Base-by-base conservation (phyloP, 2,329 filamentous ascomycete genomes). In the Hymenoscyphus scutula region DNA sequence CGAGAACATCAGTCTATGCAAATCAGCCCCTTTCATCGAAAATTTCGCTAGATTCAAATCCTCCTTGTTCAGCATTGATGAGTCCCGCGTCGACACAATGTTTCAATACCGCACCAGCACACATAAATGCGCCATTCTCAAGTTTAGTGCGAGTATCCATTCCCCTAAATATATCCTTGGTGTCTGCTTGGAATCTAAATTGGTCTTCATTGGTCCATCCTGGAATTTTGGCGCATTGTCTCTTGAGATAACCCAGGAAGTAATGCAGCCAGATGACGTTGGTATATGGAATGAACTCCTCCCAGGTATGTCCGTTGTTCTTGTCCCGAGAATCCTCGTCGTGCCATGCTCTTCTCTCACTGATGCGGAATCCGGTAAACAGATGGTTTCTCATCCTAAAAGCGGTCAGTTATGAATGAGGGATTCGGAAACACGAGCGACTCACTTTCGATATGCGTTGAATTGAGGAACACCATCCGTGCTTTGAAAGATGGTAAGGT, bases 261-360 rank as follows among this genome's bases (percentile, higher is more conserved):
- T 87, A 88, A 2, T 84, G 82, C 51, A 89, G 77, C 86, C 86
- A 89, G 19, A 89, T 75, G 1, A 88, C 84, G 65, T 89, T 89
- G 4, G 83, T 87, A 72, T 88, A 88, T 0, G 86, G 84, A 30
- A 79, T 79, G 66, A 83, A 81, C 0, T 75, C 77, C 5, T 77
- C 73, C 86, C 86, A 89, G 1, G 78, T 76, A 3, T 62, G 65
- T 15, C 58, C 53, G 41, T 63, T 62, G 23, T 48, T n/a, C 2
- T 30, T 27, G 5, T 15, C 62, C 5, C 37, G 45, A n/a, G 58
- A 61, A 17, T 51, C 29, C 7, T 63, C 62, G 15, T 60, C 61
- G 51, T 69, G 67, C 62, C 64, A 69, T 19, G 58, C 27, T 32
- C 56, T 63, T 13, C 62, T 51, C 32, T 65, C 23, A 53, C 62